Evolutionary conservation across 1,139 yeast genomes (phyloP), one percentile per base, ranked within the genome.

Genomic region (Blastobotrys aristatus): DNA sequence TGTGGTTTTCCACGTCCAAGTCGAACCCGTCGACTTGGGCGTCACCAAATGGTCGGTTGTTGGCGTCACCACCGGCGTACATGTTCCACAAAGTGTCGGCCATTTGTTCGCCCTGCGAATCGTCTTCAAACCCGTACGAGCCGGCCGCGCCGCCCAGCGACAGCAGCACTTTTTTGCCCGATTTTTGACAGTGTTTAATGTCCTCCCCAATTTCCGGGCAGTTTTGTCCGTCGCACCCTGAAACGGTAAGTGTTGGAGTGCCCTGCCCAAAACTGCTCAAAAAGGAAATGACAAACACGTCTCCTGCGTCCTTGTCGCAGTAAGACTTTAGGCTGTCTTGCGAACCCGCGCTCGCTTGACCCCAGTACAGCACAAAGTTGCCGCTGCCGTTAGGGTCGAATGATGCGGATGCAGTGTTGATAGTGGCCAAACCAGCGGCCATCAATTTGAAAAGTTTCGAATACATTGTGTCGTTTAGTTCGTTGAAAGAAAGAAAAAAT

Each of bases 71-170:
- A 55, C 80, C 94, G 56, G 95, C 96, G 64, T 90, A 89, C 56
- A 77, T 75, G 66, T 88, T 71, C 97, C 97, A 92, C 51, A 90
- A 69, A 29, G 84, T 77, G 31, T 70, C 70, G 14, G 97, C 97
- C 62, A 85, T 86, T 0, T 64, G 68, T 53, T 74, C 75, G 37
- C 87, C 97, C 50, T 77, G 76, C 2, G 72, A 52, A 54, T 84
- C 90, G 52, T 70, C 62, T 8, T 74, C 49, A 62, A 92, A 86
- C 6, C 56, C 58, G 59, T 84, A 84, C 35, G 73, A 57, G 38
- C 94, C 94, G 47, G 77, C 60, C n/a, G 89, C 84, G 63, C 96
- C 96, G 52, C 96, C 96, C 58, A 88, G 61, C 0, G 95, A 85
- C 26, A 87, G 72, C 41, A 88, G 65, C 6, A 88, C 80, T 53